These are phyloP conservation scores for Corylus avellana DNA, from an alignment of 306 rosid genomes.

Conservation along the genomic window DNA sequence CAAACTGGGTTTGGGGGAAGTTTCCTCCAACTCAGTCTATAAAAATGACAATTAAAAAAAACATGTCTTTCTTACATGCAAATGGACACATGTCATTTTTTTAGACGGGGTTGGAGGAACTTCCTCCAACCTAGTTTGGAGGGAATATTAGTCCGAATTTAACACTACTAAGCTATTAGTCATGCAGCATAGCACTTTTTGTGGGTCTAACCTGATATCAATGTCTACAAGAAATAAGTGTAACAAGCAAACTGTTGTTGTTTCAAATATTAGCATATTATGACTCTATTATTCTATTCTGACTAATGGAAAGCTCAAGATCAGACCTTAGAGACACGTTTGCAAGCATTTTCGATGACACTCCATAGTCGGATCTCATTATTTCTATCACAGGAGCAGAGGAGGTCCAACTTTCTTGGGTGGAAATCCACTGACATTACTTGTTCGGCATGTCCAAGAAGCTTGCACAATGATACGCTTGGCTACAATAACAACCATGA, in stretches of 20 bases:
- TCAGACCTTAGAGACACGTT: conserved; percentile 46
- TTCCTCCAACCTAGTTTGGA: no score
- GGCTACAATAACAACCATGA: conserved; percentile 42
- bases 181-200: neutral
- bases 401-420: conserved; percentile 50
- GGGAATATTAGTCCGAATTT: neutral
- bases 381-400: conserved; percentile 59
- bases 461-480: conserved; percentile 21
- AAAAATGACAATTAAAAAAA: no score
- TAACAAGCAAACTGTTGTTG: neutral
- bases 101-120: no score
- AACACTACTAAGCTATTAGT: neutral
- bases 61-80: no score
- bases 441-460: conserved; percentile 50
- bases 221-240: neutral
- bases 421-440: conserved; percentile 78
- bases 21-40: no score
- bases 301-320: conserved; percentile 19
- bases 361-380: conserved; percentile 56
- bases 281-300: neutral
- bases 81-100: no score
- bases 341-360: conserved; percentile 33
- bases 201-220: neutral
- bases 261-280: conserved; percentile 1
- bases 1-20: no score